Evolutionary conservation across 2,329 filamentous ascomycete species (phyloP), one percentile per base, ranked within the genome.

Genomic region (Septoria petroselini): DNA sequence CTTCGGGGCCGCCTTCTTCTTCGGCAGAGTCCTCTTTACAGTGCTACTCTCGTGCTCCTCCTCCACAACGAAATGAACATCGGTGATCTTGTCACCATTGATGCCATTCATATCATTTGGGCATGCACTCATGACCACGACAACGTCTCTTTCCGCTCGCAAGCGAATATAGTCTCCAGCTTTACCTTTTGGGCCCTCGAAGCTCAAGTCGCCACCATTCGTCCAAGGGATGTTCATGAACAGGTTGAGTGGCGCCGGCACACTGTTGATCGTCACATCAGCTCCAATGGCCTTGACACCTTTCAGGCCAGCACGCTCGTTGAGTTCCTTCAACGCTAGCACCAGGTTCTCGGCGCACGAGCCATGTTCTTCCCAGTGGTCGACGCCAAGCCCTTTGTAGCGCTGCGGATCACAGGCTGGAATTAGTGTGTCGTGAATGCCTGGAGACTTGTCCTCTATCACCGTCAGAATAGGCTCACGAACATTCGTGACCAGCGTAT

Each of bases 281-380:
- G 73, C 71, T 18, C 73, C 73, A 3, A 76, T 66, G 17, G 69
- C 70, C 47, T 72, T 72, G 1, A 71, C 64, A 12, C 73, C 73
- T 48, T 74, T 73, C 15, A 76, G 59, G 0, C 73, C 73, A 5
- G 71, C 70, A 14, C 68, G 67, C 52, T 73, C 70, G 59, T 76
- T 76, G 27, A 76, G 59, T 52, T 76, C 71, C 44, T 73, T 72
- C 19, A 76, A 65, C 6, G 73, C 73, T 4, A 76, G 67, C 1
- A 76, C 73, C 3, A 76, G 67, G 55, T 76, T 76, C 60, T 75
- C 73, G 0, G 73, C 73, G 58, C 73, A 76, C 25, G 65, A 70
- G 18, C 73, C 73, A 53, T 76, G 73, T 46, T 74, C 67, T 21
- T 69, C 71, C 54, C 72, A 73, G 31, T 71, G 67, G 3, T 72